A percentile compares a stretch with the other conserved stretches of the same genome.
These are phyloP conservation scores for Pseudocercospora macadamiae DNA, from an alignment of 2,329 filamentous ascomycete species.

Conservation along the genomic window DNA sequence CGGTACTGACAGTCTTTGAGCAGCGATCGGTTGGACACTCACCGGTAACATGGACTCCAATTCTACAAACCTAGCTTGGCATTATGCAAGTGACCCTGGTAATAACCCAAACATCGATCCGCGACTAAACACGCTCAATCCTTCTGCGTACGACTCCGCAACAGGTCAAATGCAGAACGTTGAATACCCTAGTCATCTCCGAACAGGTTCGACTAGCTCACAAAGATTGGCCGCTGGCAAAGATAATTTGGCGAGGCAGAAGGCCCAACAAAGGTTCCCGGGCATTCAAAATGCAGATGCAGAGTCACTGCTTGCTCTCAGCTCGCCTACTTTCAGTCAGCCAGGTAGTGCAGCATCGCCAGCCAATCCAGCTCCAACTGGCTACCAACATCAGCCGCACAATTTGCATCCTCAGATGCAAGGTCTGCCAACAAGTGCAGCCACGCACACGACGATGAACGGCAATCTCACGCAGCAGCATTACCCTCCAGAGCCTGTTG, in stretches of 20 bases:
- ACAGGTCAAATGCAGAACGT: conserved; percentile 14
- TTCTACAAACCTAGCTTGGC: conserved; percentile 77
- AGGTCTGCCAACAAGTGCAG: conserved; percentile 12
- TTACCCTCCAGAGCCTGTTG: conserved; percentile 1
- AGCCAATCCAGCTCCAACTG: conserved; percentile 7
- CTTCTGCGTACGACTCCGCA: conserved; percentile 17
- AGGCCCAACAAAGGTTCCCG: conserved; percentile 17
- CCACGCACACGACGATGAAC: conserved; percentile 26
- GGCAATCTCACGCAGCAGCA: background rate
- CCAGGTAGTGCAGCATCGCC: conserved; percentile 19
- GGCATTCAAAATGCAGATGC: conserved; percentile 17
- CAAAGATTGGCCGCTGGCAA: conserved; percentile 8
- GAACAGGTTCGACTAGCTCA: conserved; percentile 11
- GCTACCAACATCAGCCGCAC: conserved; percentile 11
- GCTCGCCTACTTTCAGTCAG: conserved; percentile 47
- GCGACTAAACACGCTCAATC: conserved; percentile 20
- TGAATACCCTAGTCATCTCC: conserved; percentile 15
- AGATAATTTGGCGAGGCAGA: conserved; percentile 8
- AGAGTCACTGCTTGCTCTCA: conserved; percentile 48
- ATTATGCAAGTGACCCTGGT: conserved; percentile 65
- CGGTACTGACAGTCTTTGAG: background rate
- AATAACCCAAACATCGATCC: conserved; percentile 21
- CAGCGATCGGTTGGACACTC: conserved; percentile 80
- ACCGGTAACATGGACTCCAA: conserved; percentile 85
- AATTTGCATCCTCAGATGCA: conserved; percentile 13